These are phyloP conservation scores for Iberis pinnata DNA, from an alignment of 345 rosid species.

Conservation along the genomic window DNA sequence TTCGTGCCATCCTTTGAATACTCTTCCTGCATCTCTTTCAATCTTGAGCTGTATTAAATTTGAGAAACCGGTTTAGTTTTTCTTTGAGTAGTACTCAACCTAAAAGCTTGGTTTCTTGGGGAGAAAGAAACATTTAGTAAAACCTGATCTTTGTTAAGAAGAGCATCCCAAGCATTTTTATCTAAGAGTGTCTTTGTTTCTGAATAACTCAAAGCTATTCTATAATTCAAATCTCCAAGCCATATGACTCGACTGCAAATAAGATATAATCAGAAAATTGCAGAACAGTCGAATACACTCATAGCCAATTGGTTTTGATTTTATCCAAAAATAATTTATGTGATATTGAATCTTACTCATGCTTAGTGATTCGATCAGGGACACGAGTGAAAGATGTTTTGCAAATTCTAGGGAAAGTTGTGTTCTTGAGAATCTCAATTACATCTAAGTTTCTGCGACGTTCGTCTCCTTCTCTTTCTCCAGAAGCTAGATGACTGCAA, in stretches of 20 bases:
- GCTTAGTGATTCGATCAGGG: conserved; percentile 65
- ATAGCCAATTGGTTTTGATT: neutral
- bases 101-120: conserved; percentile 13
- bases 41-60: conserved; percentile 57
- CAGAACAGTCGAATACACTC: too few species aligned
- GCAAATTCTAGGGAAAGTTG: conserved; percentile 70
- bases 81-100: neutral
- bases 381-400: conserved; percentile 41
- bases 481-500: conserved; percentile 92
- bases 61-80: conserved; percentile 10
- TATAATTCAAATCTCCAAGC: conserved; percentile 92
- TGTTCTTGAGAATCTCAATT: conserved; percentile 67
- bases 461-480: conserved; percentile 95
- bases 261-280: neutral
- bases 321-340: neutral
- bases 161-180: conserved; percentile 50
- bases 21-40: conserved; percentile 82
- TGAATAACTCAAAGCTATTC: conserved; percentile 75
- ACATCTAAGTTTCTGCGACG: conserved; percentile 78
- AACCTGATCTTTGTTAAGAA: conserved; percentile 89
- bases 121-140: neutral
- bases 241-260: conserved; percentile 65
- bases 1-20: conserved; percentile 87
- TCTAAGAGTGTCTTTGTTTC: conserved; percentile 65
- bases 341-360: conserved; percentile 50